Percentiles rank a stretch among this genome's conserved stretches.
Evolutionary conservation across 768 basidiomycete species (phyloP).

Genomic region (Naganishia kalamii): DNA sequence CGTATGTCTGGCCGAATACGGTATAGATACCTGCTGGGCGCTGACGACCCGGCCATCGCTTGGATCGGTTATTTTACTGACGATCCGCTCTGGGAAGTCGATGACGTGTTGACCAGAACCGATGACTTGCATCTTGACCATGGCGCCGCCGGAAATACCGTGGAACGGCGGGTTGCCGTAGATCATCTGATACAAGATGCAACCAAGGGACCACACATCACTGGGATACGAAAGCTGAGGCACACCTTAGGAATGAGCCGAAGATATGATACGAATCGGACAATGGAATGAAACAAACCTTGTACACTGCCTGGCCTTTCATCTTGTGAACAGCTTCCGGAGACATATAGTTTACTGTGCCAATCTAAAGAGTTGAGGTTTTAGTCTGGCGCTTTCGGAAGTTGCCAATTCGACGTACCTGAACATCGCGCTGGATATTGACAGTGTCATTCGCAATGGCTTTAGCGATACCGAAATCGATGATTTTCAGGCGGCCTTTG

Average conservation of each 20-base stretch:
- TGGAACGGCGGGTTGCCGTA: conserved; percentile 92
- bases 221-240: conserved; percentile 71
- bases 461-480: conserved; percentile 99
- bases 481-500: conserved; percentile 87
- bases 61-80: conserved; percentile 26
- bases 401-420: conserved; percentile 53
- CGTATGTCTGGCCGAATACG: conserved; percentile 68
- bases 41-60: conserved; percentile 50
- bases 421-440: conserved; percentile 92
- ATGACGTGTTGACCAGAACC: conserved; percentile 54
- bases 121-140: conserved; percentile 90
- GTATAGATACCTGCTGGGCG: conserved; percentile 62
- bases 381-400: not conserved
- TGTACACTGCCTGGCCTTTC: conserved; percentile 71
- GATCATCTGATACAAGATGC: conserved; percentile 97
- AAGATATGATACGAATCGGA: not conserved
- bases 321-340: conserved; percentile 81
- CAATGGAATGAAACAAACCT: conserved; percentile 50
- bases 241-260: not conserved
- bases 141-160: conserved; percentile 57
- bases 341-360: conserved; percentile 98
- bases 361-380: conserved; percentile 58
- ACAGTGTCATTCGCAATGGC: conserved; percentile 98
- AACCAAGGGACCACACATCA: conserved; percentile 96
- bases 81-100: conserved; percentile 29